A percentile compares a stretch with the other conserved stretches of the same genome.
Conservation (phyloP, 2,329 filamentous ascomycete species). For the Calonectria pseudoreteaudii region DNA sequence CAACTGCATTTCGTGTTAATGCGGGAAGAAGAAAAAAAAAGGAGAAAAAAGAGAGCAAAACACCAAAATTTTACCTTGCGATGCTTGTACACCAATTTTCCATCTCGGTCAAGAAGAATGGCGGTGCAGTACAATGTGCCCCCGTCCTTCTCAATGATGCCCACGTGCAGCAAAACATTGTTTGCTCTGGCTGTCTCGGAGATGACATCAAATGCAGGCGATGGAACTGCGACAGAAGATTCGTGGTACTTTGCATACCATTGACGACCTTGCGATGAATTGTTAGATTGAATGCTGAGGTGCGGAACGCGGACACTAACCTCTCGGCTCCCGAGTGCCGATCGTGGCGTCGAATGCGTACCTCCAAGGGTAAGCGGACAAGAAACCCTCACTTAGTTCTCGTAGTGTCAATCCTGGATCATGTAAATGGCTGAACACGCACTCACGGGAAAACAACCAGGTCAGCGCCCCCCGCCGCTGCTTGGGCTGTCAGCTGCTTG, state of each 20-base stretch:
- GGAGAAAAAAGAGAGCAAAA: too few relatives aligned
- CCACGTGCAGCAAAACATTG: neutral
- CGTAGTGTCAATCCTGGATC: neutral
- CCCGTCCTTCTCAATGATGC: neutral
- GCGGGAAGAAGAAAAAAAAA: too few relatives aligned
- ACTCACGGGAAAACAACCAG: neutral
- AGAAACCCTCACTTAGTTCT: neutral
- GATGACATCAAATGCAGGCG: neutral
- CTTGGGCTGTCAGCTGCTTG: neutral
- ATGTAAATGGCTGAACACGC: too few relatives aligned
- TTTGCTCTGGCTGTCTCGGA: neutral
- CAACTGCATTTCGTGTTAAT: neutral
- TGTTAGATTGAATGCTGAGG: neutral
- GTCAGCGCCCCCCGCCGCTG: neutral
- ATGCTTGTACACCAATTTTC: neutral
- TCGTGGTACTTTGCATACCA: conserved; percentile 3
- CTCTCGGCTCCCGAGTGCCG: neutral
- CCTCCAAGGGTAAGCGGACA: conserved; percentile 4
- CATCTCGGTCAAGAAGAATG: neutral
- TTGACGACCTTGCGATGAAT: neutral
- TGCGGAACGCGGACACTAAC: neutral
- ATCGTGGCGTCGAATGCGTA: conserved; percentile 1
- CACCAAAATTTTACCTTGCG: neutral
- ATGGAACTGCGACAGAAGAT: neutral
- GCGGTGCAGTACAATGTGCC: conserved; percentile 2